Percentiles rank a stretch among this genome's conserved stretches.
phyloP scores from a whole-genome alignment of 495 filamentous ascomycete genomes.

The Tetracladium marchalianum region DNA sequence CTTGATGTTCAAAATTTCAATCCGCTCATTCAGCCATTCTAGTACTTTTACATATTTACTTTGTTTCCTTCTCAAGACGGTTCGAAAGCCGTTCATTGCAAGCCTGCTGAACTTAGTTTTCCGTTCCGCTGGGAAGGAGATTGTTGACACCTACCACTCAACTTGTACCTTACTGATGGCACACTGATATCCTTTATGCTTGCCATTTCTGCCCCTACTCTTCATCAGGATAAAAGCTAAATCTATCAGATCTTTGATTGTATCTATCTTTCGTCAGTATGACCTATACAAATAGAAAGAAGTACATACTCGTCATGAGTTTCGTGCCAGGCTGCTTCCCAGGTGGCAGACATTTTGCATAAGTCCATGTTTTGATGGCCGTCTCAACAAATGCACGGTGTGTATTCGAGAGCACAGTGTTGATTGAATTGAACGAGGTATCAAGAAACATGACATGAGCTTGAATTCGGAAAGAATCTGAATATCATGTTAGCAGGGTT shows the following conservation, averaged over 20 bases:
- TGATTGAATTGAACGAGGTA: slow-evolving; percentile 61
- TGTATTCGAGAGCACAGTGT: slow-evolving; percentile 61
- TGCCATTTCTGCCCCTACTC: slow-evolving; percentile 37
- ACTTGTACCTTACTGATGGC: slow-evolving; percentile 54
- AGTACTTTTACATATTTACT: slow-evolving; percentile 50
- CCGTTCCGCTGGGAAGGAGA: slow-evolving; percentile 1
- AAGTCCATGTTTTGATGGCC: slow-evolving; percentile 78
- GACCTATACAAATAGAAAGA: not conserved
- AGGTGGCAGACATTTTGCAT: slow-evolving; percentile 50
- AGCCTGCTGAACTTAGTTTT: slow-evolving; percentile 33
- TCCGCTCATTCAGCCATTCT: slow-evolving; percentile 48
- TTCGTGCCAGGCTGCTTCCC: slow-evolving; percentile 39
- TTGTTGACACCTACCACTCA: slow-evolving; percentile 43
- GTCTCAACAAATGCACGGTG: slow-evolving; percentile 64
- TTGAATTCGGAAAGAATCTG: slow-evolving; percentile 72
- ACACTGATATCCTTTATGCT: slow-evolving; percentile 45
- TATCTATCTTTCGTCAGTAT: slow-evolving; percentile 31
- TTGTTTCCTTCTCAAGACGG: slow-evolving; percentile 59
- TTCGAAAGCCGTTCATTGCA: slow-evolving; percentile 53
- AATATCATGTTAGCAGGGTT: not conserved
- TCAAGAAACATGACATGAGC: slow-evolving; percentile 86
- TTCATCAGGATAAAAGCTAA: slow-evolving; percentile 58
- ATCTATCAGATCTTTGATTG: slow-evolving; percentile 54
- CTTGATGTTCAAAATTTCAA: slow-evolving; percentile 19
- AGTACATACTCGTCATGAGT: slow-evolving; percentile 50